phyloP scores from a whole-genome alignment of 306 rosid species.

The Rosa chinensis region DNA sequence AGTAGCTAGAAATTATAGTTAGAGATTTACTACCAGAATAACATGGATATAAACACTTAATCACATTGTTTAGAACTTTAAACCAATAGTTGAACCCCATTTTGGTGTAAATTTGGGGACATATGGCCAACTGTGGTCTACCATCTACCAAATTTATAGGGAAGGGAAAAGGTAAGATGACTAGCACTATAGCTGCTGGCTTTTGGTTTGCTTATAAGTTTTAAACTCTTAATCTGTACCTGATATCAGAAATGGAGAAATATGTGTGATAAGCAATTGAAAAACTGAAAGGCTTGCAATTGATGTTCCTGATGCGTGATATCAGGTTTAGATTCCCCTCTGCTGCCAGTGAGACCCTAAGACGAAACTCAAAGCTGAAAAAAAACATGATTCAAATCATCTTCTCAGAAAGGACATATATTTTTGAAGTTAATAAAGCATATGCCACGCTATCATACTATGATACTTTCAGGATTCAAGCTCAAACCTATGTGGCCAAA shows the following conservation, averaged over 20 bases:
- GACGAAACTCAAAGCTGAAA: conserved; percentile 85
- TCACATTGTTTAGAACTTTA: background rate
- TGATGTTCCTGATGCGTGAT: conserved; percentile 80
- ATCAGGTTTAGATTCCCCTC: conserved; percentile 57
- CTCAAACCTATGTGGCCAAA: conserved; percentile 78
- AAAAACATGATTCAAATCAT: conserved; percentile 13
- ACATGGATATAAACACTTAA: background rate
- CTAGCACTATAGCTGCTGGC: background rate
- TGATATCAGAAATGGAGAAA: conserved; percentile 75
- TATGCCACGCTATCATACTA: background rate
- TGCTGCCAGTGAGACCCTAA: conserved; percentile 63
- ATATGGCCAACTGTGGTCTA: background rate
- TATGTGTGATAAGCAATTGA: conserved; percentile 81
- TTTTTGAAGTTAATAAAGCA: background rate
- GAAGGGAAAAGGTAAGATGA: background rate
- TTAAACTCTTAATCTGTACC: conserved; percentile 34
- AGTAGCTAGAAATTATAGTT: background rate
- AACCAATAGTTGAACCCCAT: background rate
- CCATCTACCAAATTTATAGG: background rate
- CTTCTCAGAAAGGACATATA: background rate
- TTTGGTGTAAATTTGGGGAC: background rate
- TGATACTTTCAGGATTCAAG: background rate
- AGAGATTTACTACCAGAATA: background rate
- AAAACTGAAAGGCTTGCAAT: conserved; percentile 82
- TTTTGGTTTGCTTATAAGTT: background rate